A percentile compares a stretch with the other conserved stretches of the same genome.
Evolutionary conservation across 768 basidiomycete genomes (phyloP).

Genomic region (Leucogyrophana mollusca): DNA sequence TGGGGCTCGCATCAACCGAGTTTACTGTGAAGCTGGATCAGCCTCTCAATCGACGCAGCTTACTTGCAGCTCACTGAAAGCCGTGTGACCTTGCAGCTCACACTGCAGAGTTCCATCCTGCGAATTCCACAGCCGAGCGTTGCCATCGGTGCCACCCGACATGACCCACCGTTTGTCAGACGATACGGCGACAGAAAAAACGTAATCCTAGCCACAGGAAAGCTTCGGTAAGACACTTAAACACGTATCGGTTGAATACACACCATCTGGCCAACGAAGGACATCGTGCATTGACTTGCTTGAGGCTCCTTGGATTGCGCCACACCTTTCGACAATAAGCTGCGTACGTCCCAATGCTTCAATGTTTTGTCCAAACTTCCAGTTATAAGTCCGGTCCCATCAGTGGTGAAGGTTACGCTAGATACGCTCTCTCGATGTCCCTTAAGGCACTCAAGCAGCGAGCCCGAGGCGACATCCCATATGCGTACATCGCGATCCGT

Average conservation of each 20-base stretch:
- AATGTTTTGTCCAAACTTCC: constrained; percentile 83
- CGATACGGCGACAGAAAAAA: constrained; percentile 66
- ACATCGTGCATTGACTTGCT: constrained; percentile 45
- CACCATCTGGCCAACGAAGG: constrained; percentile 73
- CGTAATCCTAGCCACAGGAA: constrained; percentile 43
- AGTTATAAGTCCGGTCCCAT: constrained; percentile 76
- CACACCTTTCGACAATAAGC: constrained; percentile 8
- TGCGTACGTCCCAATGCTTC: constrained; percentile 63
- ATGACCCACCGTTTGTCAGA: constrained; percentile 89
- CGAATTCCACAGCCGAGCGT: constrained; percentile 86
- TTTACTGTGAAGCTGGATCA: constrained; percentile 39
- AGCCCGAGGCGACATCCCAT: constrained; percentile 65
- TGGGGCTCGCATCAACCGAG: constrained; percentile 56
- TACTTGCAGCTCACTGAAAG: constrained; percentile 40
- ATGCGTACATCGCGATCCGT: constrained; percentile 69
- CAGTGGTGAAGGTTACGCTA: constrained; percentile 82
- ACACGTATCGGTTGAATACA: too few species aligned
- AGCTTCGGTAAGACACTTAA: too few species aligned
- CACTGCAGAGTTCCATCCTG: constrained; percentile 72
- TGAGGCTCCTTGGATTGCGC: constrained; percentile 2
- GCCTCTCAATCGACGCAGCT: not conserved
- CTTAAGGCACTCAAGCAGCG: constrained; percentile 58
- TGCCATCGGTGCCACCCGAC: constrained; percentile 86
- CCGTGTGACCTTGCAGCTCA: constrained; percentile 71
- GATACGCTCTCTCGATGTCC: constrained; percentile 80